Evolutionary conservation across 2,329 filamentous ascomycete species (phyloP).

Genomic region (Trichoderma lentiforme): DNA sequence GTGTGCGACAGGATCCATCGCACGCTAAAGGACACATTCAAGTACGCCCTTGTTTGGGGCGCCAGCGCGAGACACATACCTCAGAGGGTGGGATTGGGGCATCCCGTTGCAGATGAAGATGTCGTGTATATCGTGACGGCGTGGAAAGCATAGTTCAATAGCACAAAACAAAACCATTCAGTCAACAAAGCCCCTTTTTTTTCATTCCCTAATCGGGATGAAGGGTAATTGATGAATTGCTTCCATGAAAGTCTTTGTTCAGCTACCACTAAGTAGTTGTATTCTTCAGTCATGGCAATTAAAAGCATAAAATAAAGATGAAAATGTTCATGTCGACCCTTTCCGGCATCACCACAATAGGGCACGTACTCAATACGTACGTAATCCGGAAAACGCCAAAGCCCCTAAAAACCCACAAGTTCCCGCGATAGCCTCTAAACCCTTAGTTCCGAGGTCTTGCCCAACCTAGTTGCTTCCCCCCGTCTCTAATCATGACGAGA

Average conservation of each 20-base stretch:
- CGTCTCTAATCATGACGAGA: not conserved
- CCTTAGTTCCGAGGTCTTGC: not conserved
- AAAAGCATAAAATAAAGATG: constrained; percentile 4
- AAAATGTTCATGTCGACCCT: constrained; percentile 1
- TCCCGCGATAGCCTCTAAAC: not conserved
- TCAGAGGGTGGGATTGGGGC: constrained; percentile 82
- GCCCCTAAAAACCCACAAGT: not conserved
- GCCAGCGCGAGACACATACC: constrained; percentile 93
- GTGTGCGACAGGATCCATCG: constrained; percentile 95
- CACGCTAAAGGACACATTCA: constrained; percentile 95
- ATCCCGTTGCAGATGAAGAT: constrained; percentile 70
- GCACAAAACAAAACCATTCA: not conserved
- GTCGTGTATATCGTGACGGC: constrained; percentile 66
- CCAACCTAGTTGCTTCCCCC: not conserved
- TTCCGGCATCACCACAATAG: constrained; percentile 3
- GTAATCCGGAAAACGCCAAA: constrained; percentile 6
- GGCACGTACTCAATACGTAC: not conserved
- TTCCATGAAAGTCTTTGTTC: not conserved
- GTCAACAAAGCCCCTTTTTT: not conserved
- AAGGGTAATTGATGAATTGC: not conserved
- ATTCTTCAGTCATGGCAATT: not conserved
- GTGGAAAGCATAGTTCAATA: constrained; percentile 51
- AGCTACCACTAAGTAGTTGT: not conserved
- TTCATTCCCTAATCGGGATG: not conserved
- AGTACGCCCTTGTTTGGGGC: constrained; percentile 97